Percentiles rank a stretch among this genome's conserved stretches.
Conservation (phyloP, 176 grass and related monocot genomes). For the Juncus effusus region DNA sequence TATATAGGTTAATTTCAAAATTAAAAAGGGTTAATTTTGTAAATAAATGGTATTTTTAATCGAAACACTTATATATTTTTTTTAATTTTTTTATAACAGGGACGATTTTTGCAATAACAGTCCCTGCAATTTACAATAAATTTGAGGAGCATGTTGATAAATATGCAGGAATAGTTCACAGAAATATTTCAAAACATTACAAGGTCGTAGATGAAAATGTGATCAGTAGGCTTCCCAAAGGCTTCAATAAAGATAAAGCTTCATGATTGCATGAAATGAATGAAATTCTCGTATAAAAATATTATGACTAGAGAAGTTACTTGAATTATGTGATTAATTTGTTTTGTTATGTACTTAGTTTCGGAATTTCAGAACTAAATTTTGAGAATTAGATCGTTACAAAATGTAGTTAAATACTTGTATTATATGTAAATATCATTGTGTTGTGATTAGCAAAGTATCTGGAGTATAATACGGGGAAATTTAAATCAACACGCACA, state of each 20-base stretch:
- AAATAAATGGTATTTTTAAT: background rate
- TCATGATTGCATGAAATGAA: constrained; percentile 28
- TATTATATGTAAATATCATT: no score
- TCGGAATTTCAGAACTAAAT: no score
- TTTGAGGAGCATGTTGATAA: constrained; percentile 62
- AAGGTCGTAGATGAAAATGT: constrained; percentile 91
- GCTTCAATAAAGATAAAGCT: constrained; percentile 62
- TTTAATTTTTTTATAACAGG: constrained; percentile 35
- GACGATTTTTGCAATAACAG: constrained; percentile 61
- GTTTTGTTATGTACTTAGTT: background rate
- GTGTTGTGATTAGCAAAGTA: no score
- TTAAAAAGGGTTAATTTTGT: constrained; percentile 4
- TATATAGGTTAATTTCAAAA: constrained; percentile 63
- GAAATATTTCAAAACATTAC: constrained; percentile 88
- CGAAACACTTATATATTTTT: constrained; percentile 7
- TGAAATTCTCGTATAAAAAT: background rate
- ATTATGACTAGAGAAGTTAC: no score
- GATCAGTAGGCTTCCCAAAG: constrained; percentile 64
- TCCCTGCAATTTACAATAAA: constrained; percentile 86
- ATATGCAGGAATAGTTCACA: constrained; percentile 71
- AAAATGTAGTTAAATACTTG: no score
- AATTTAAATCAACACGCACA: no score
- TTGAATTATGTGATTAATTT: background rate
- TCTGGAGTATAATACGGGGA: no score
- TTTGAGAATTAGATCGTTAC: no score